A percentile compares a stretch with the other conserved stretches of the same genome.
Evolutionary conservation across 805 yeast genomes (phyloP).

Genomic region (Sugiyamaella chiloensis): DNA sequence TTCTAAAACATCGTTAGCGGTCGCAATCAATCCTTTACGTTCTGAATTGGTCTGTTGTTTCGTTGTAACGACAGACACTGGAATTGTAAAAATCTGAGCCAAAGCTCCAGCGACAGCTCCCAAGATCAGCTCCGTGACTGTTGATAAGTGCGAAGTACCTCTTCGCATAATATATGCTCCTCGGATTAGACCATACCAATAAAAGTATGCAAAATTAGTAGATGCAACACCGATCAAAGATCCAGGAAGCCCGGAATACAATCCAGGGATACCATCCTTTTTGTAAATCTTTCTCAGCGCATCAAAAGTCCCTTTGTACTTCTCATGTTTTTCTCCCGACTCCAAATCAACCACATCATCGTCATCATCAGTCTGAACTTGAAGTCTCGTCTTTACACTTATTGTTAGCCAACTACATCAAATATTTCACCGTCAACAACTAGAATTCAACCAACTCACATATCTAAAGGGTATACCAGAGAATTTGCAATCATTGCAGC

Average conservation of each 20-base stretch:
- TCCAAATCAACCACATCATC: slow-evolving; percentile 13
- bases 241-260: slow-evolving; percentile 70
- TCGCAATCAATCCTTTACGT: slow-evolving; percentile 35
- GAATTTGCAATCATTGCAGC: slow-evolving; percentile 80
- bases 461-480: slow-evolving; percentile 75
- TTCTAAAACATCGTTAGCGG: slow-evolving; percentile 50
- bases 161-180: slow-evolving; percentile 43
- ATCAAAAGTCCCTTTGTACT: slow-evolving; percentile 58
- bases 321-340: background rate
- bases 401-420: background rate
- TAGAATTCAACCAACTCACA: slow-evolving; percentile 30
- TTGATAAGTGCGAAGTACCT: slow-evolving; percentile 37
- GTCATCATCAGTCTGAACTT: slow-evolving; percentile 50
- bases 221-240: slow-evolving; percentile 68
- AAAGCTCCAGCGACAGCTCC: slow-evolving; percentile 83
- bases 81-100: slow-evolving; percentile 76
- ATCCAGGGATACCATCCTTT: slow-evolving; percentile 59
- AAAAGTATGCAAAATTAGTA: slow-evolving; percentile 78
- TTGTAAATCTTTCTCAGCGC: slow-evolving; percentile 56
- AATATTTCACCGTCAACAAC: background rate
- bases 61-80: slow-evolving; percentile 72
- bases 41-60: slow-evolving; percentile 43
- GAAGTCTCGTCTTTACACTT: slow-evolving; percentile 65
- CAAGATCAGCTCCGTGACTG: slow-evolving; percentile 63
- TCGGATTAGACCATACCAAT: slow-evolving; percentile 78